Evolutionary conservation across 2,329 filamentous ascomycete genomes (phyloP), one percentile per base, ranked within the genome.

Genomic region (Dactylellina cionopaga): DNA sequence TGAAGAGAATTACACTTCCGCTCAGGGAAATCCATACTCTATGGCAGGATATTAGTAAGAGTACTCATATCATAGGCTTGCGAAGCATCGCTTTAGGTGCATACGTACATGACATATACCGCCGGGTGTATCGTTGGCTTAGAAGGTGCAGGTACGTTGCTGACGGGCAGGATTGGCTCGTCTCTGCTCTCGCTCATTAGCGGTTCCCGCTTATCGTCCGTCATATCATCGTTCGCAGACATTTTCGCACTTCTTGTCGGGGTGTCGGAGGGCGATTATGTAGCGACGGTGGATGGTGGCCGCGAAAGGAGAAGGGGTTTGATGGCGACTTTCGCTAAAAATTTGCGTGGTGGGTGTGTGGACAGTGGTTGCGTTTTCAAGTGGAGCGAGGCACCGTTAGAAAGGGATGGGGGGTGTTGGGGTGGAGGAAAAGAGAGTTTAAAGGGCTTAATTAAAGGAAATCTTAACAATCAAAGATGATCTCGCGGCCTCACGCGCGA

Each of bases 1-100:
- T 98, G 89, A 97, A 98, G 74, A 99, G 85, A 80, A 99, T 99
- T 80, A 98, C 92, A 78, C 90, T 92, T 43, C 92, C 96, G 79
- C 92, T 96, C 81, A 97, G 85, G 70, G 89, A 84, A 80, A 99
- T 98, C 95, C 95, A 99, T 77, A 89, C 85, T 78, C 93, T 96
- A 81, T 41, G 15, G 37, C 19, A 35, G 56, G 27, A 44, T 68
- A 35, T 75, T 58, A 64, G 63, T 60, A 54, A 58, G 24, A 33
- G 19, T 60, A 24, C n/a, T 22, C 33, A 24, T 19, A 37, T 59
- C 15, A 11, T 33, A 37, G 19, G 52, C 39, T 29, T 41, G 43
- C 10, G n/a, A 49, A 19, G 60, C 54, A 37, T 46, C 41, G 29
- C 54, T 37, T 4, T 33, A 29, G 22, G 17, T 19, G 31, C 27